phyloP scores from a whole-genome alignment of 2,329 filamentous ascomycete genomes.

The Botrytis porri region DNA sequence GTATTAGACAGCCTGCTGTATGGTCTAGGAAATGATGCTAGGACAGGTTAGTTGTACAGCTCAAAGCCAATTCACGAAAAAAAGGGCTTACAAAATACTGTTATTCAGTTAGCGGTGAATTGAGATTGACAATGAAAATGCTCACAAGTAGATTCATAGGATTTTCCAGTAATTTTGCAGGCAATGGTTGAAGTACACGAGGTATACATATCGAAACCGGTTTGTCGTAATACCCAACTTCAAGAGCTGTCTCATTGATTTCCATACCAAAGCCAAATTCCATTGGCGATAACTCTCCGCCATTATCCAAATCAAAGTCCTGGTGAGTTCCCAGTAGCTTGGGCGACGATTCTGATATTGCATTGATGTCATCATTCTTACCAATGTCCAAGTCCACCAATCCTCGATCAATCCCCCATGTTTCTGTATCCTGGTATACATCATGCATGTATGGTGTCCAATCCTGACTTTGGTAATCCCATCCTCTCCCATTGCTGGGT shows the following conservation, averaged over 20 bases:
- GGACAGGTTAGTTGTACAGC: slow-evolving; percentile 20
- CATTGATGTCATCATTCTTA: slow-evolving; percentile 67
- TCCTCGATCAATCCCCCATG: slow-evolving; percentile 71
- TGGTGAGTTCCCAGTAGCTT: slow-evolving; percentile 37
- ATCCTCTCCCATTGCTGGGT: slow-evolving; percentile 17
- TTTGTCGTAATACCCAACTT: slow-evolving; percentile 66
- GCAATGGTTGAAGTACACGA: slow-evolving; percentile 48
- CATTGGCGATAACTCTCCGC: slow-evolving; percentile 39
- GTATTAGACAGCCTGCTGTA: slow-evolving; percentile 61
- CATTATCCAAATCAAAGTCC: slow-evolving; percentile 14
- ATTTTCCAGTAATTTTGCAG: slow-evolving; percentile 59
- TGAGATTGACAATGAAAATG: background rate
- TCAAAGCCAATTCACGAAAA: background rate
- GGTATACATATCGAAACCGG: slow-evolving; percentile 61
- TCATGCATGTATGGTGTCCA: slow-evolving; percentile 22
- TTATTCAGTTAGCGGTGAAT: background rate
- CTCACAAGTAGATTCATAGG: slow-evolving; percentile 69
- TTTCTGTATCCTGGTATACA: slow-evolving; percentile 42
- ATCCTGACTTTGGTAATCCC: slow-evolving; percentile 8
- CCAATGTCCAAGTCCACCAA: slow-evolving; percentile 66
- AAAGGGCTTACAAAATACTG: slow-evolving; percentile 49
- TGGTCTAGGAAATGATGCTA: slow-evolving; percentile 70
- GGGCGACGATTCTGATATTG: slow-evolving; percentile 53
- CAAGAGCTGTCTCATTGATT: slow-evolving; percentile 51
- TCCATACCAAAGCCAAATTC: slow-evolving; percentile 50